phyloP scores from a whole-genome alignment of 1,284 basidiomycete genomes.

The Malassezia equina region DNA sequence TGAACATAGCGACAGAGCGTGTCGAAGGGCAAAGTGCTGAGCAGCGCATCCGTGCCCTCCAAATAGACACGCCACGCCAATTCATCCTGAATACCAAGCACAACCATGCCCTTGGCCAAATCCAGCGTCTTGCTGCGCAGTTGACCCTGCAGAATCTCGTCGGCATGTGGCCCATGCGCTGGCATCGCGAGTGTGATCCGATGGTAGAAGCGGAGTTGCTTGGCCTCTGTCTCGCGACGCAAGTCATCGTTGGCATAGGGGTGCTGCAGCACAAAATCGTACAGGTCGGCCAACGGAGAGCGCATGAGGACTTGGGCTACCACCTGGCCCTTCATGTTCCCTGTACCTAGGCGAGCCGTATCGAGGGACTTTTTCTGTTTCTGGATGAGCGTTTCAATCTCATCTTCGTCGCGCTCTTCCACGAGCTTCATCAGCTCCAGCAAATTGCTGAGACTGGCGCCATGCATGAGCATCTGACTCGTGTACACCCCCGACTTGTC shows the following conservation, averaged over 20 bases:
- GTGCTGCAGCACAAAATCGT: constrained; percentile 34
- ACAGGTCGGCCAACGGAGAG: constrained; percentile 30
- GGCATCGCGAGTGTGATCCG: constrained; percentile 28
- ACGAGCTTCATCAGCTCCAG: constrained; percentile 30
- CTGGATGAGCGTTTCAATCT: constrained; percentile 32
- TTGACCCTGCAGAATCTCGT: constrained; percentile 50
- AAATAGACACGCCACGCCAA: constrained; percentile 68
- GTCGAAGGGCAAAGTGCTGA: constrained; percentile 60
- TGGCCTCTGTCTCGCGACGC: constrained; percentile 31
- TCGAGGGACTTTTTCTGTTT: constrained; percentile 34
- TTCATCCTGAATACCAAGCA: constrained; percentile 65
- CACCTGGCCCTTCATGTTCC: constrained; percentile 26
- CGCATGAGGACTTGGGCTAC: constrained; percentile 22
- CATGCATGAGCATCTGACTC: constrained; percentile 58
- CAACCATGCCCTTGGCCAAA: constrained; percentile 61
- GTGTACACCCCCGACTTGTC: neutral
- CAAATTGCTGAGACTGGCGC: constrained; percentile 47
- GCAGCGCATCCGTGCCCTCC: constrained; percentile 64
- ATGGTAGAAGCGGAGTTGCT: constrained; percentile 28
- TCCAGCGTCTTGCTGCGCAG: constrained; percentile 60
- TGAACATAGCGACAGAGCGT: constrained; percentile 59
- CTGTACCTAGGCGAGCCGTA: constrained; percentile 30
- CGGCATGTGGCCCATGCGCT: neutral
- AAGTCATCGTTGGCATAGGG: constrained; percentile 30
- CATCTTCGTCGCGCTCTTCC: constrained; percentile 27